Conservation (phyloP, 2,329 filamentous ascomycete genomes). For the Plectosphaerella sp. region DNA sequence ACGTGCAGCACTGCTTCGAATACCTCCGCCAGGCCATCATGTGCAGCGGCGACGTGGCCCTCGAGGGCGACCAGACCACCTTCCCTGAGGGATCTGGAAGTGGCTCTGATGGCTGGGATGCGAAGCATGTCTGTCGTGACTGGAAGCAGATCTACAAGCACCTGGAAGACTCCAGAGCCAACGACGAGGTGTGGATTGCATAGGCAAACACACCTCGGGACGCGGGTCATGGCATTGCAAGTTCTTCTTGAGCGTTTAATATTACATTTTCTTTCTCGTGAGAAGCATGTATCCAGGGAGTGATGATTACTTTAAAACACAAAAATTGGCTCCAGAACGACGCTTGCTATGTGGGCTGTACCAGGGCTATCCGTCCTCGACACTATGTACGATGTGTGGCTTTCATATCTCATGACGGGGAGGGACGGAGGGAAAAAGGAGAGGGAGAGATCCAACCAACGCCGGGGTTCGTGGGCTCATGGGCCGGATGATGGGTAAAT, state of each 20-base stretch:
- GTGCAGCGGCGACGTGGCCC: constrained; percentile 24
- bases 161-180: constrained; percentile 25
- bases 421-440: not conserved
- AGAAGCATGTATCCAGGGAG: too few species aligned
- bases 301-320: too few species aligned
- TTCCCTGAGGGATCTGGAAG: constrained; percentile 26
- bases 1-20: constrained; percentile 34
- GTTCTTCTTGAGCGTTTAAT: too few species aligned
- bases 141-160: constrained; percentile 27
- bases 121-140: constrained; percentile 36
- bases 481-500: not conserved
- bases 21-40: constrained; percentile 28
- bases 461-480: too few species aligned
- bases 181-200: constrained; percentile 29
- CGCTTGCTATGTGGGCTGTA: not conserved
- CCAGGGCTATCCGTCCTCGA: not conserved
- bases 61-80: constrained; percentile 33
- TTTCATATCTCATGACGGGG: not conserved
- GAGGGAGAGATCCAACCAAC: too few species aligned
- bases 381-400: not conserved
- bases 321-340: not conserved
- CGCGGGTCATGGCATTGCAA: not conserved
- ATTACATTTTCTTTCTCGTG: too few species aligned
- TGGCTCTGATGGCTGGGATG: constrained; percentile 38
- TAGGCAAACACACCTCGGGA: not conserved